Evolutionary conservation across 2,329 filamentous ascomycete genomes (phyloP).

Genomic region (Aspergillus phoenicis): DNA sequence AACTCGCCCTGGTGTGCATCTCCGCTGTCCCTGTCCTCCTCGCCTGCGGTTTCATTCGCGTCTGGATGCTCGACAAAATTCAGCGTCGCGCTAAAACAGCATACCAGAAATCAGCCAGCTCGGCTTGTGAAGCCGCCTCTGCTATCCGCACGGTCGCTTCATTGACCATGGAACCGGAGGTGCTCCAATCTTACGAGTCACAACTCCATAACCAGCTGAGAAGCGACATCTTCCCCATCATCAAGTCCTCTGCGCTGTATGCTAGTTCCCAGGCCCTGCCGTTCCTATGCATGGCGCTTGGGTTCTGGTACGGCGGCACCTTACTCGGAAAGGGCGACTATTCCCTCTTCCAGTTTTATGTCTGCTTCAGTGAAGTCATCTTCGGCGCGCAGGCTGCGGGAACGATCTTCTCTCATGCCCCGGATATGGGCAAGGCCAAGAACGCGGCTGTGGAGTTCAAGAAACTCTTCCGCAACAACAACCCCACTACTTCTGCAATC

Average conservation of each 20-base stretch:
- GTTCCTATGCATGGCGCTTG: constrained; percentile 42
- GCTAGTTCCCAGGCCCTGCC: constrained; percentile 34
- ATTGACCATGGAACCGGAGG: constrained; percentile 50
- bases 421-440: constrained; percentile 29
- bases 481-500: constrained; percentile 46
- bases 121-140: constrained; percentile 55
- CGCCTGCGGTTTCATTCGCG: constrained; percentile 39
- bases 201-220: constrained; percentile 28
- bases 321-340: constrained; percentile 58
- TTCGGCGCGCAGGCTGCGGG: constrained; percentile 37
- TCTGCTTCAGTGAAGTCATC: constrained; percentile 50
- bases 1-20: constrained; percentile 69
- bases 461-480: constrained; percentile 40
- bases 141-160: constrained; percentile 55
- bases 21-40: constrained; percentile 48
- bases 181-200: constrained; percentile 42
- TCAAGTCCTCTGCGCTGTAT: constrained; percentile 33
- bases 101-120: constrained; percentile 52
- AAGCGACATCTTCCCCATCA: constrained; percentile 22
- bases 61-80: constrained; percentile 53
- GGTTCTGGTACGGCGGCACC: constrained; percentile 67
- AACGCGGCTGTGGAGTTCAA: constrained; percentile 47
- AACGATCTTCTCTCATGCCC: constrained; percentile 35
- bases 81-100: constrained; percentile 48
- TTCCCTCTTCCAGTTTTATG: constrained; percentile 41